These are phyloP conservation scores for Gossypium arboreum DNA, from an alignment of 345 rosid species.

Conservation along the genomic window DNA sequence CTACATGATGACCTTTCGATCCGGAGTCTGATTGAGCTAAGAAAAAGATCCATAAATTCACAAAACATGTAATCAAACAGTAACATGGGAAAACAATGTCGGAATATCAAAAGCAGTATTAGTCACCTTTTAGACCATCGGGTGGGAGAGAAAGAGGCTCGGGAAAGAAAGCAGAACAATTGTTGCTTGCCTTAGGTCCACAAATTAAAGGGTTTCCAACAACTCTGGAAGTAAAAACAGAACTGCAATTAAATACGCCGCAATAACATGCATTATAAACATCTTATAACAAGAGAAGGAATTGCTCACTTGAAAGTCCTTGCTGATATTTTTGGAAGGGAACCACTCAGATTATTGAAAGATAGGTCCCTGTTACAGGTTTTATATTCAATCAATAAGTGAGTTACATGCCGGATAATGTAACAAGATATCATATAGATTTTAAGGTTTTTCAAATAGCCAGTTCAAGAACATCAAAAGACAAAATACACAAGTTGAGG, in stretches of 20 bases:
- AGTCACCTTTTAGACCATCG: slow-evolving; percentile 55
- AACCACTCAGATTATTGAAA: slow-evolving; percentile 88
- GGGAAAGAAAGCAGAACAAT: slow-evolving; percentile 83
- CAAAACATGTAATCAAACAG: slow-evolving; percentile 11
- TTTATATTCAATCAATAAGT: neutral
- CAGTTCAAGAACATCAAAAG: neutral
- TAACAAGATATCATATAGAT: neutral
- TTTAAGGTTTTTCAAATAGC: neutral
- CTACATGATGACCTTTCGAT: slow-evolving; percentile 57
- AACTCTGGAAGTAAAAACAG: slow-evolving; percentile 45
- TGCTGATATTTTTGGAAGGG: slow-evolving; percentile 84
- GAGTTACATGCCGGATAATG: neutral
- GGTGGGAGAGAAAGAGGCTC: slow-evolving; percentile 94
- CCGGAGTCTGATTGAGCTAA: slow-evolving; percentile 55
- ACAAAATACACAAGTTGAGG: slow-evolving; percentile 10
- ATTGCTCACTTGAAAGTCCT: slow-evolving; percentile 86
- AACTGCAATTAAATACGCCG: neutral
- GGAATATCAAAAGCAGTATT: neutral
- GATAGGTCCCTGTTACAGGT: slow-evolving; percentile 72
- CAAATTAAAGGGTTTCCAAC: slow-evolving; percentile 81
- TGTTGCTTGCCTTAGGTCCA: slow-evolving; percentile 56
- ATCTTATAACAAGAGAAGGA: slow-evolving; percentile 8
- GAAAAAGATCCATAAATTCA: slow-evolving; percentile 15
- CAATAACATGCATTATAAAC: neutral
- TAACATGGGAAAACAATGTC: neutral